Base-by-base conservation (phyloP, 139 green algal species). In the Asterochloris erici region DNA sequence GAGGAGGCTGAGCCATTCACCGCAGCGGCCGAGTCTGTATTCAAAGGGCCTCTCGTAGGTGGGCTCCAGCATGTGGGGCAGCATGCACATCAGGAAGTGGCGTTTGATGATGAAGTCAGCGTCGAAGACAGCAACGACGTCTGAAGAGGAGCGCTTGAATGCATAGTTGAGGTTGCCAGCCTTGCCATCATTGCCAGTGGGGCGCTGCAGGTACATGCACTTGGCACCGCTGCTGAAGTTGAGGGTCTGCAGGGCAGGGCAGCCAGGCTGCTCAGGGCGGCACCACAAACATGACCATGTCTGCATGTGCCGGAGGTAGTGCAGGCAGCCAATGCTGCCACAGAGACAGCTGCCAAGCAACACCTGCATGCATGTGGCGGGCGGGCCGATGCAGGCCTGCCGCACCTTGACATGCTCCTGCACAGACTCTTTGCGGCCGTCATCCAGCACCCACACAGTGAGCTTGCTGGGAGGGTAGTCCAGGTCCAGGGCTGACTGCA, bases 91-190 rank as follows among this genome's bases (percentile, higher is more conserved):
- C 28, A 78, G 11, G 0, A 47, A 29, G 63, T 78, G 29, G 23
- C 63, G 15, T 12, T 47, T 78, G 29, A 29, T 78, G 74, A 78
- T 66, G 28, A 78, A 78, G 27, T 78, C 74, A 64, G 74, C 74
- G 27, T 78, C 74, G 29, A 78, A 62, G 12, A 78, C 73, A 29
- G 62, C 14, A 64, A 78, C 63, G 73, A 78, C 73, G 19, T 78
- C 27, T 19, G 29, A 29, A n/a, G 73, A 78, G 12, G 73, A 61
- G 28, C 62, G 28, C 28, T 63, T 14, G 1, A 21, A 38, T 19
- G 73, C 74, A 63, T 78, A 47, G 74, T 78, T 78, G 28, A 78
- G 73, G 28, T 78, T 78, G 74, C 28, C 74, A 28, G 74, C 74
- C 26, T 78, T 78, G 28, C 29, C 74, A 11, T 47, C 74, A 19